Evolutionary conservation across 1,284 basidiomycete species (phyloP).

Genomic region (Ustilago lituana): DNA sequence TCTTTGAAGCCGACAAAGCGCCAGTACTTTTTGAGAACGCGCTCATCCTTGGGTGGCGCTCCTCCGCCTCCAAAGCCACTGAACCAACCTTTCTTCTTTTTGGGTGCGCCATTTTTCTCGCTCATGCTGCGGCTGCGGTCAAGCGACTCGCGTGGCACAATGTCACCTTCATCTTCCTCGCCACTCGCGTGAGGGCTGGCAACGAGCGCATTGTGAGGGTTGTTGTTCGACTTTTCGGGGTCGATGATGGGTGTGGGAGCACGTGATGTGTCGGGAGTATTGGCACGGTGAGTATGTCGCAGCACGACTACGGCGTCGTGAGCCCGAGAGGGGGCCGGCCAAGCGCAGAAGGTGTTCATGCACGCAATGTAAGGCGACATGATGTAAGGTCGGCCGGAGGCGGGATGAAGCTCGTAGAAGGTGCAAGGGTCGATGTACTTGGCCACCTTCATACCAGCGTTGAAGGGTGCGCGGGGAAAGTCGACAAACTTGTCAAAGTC

Average conservation of each 20-base stretch:
- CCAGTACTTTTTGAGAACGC: conserved; percentile 67
- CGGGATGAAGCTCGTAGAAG: conserved; percentile 64
- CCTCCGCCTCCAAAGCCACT: conserved; percentile 40
- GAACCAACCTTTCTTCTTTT: conserved; percentile 59
- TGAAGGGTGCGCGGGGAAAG: conserved; percentile 66
- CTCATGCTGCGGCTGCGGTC: conserved; percentile 26
- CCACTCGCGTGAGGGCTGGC: conserved; percentile 37
- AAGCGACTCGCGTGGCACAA: conserved; percentile 67
- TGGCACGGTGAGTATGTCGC: conserved; percentile 50
- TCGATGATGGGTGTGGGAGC: conserved; percentile 32
- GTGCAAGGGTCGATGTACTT: conserved; percentile 68
- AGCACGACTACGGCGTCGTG: conserved; percentile 67
- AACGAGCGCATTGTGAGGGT: conserved; percentile 29
- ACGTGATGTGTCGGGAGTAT: conserved; percentile 22
- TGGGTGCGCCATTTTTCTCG: conserved; percentile 10
- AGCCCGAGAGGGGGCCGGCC: conserved; percentile 65
- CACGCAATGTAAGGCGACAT: conserved; percentile 69
- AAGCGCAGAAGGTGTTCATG: conserved; percentile 69
- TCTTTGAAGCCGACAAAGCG: conserved; percentile 68
- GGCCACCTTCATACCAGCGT: conserved; percentile 68
- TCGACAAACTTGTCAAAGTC: conserved; percentile 65
- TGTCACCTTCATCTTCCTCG: conserved; percentile 59
- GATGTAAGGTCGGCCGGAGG: conserved; percentile 68
- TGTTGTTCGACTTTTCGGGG: conserved; percentile 42
- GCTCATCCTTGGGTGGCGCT: conserved; percentile 53